Percentiles rank a stretch among this genome's conserved stretches.
phyloP scores from a whole-genome alignment of 192 early-diverging fungal species.

The Podila clonocystis region DNA sequence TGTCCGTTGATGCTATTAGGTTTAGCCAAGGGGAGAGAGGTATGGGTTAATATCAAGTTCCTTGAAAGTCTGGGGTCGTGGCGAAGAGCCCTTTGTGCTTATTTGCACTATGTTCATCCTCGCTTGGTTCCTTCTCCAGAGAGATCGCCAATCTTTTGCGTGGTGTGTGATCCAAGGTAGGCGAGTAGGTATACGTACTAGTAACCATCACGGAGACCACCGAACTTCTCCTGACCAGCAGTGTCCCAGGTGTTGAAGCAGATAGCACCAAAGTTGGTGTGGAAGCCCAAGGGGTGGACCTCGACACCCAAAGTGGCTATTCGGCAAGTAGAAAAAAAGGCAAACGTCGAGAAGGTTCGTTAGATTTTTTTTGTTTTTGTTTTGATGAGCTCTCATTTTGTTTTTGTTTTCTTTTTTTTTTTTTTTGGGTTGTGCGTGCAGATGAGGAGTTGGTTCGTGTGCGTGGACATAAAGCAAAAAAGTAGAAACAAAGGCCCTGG shows the following conservation, averaged over 20 bases:
- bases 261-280: slow-evolving; percentile 97
- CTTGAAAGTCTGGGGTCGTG: too few relatives aligned
- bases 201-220: slow-evolving; percentile 99
- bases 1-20: slow-evolving; percentile 92
- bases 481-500: too few relatives aligned
- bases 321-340: neutral
- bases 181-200: slow-evolving; percentile 70
- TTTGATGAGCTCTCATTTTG: neutral
- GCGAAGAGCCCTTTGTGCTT: too few relatives aligned
- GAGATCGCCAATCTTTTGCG: neutral
- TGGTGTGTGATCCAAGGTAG: neutral
- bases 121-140: too few relatives aligned
- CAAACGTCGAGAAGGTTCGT: neutral
- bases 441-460: neutral
- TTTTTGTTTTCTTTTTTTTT: neutral
- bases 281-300: slow-evolving; percentile 97
- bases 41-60: neutral
- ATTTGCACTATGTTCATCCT: too few relatives aligned
- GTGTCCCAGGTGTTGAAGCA: slow-evolving; percentile 99
- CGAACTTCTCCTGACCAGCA: slow-evolving; percentile 99
- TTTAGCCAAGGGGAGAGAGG: neutral
- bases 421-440: neutral
- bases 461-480: neutral
- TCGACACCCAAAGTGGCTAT: slow-evolving; percentile 99
- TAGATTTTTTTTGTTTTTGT: neutral